Conservation (phyloP, 176 grass and related monocot species). For the Oryza meridionalis region DNA sequence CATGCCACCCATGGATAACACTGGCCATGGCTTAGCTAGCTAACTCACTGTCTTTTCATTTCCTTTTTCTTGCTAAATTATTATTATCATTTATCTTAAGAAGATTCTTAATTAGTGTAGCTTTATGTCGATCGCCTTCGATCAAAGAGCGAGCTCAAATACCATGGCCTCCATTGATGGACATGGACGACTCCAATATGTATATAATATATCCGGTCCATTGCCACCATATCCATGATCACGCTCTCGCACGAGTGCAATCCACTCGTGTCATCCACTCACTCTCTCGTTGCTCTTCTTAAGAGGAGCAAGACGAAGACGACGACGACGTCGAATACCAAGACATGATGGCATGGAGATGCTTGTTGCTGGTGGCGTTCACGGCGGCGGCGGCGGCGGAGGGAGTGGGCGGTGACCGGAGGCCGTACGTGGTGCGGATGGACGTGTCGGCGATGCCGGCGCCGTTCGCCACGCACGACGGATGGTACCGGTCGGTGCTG, state of each 20-base stretch:
- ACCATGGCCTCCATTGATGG: slow-evolving; percentile 28
- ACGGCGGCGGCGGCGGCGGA: not conserved
- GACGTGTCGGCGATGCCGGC: slow-evolving; percentile 69
- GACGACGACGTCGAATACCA: slow-evolving; percentile 12
- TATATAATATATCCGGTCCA: slow-evolving; percentile 48
- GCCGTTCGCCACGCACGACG: slow-evolving; percentile 65
- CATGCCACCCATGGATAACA: slow-evolving; percentile 15
- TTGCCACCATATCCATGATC: slow-evolving; percentile 24
- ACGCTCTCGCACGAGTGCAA: slow-evolving; percentile 30
- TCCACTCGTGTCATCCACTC: slow-evolving; percentile 44
- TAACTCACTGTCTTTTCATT: not conserved
- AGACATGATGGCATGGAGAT: not conserved
- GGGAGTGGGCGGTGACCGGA: not conserved
- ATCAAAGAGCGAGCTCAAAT: not conserved
- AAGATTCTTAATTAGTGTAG: slow-evolving; percentile 24
- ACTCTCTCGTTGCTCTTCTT: not conserved
- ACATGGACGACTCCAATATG: not conserved
- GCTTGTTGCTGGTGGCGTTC: not conserved
- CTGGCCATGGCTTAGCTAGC: not conserved
- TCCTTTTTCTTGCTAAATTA: not conserved
- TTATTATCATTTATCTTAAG: not conserved
- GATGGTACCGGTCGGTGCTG: slow-evolving; percentile 68
- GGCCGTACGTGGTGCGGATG: slow-evolving; percentile 76
- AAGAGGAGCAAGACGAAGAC: slow-evolving; percentile 13
- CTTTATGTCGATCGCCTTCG: not conserved